Conservation (phyloP, 805 yeast species). For the Myxozyma geophila region DNA sequence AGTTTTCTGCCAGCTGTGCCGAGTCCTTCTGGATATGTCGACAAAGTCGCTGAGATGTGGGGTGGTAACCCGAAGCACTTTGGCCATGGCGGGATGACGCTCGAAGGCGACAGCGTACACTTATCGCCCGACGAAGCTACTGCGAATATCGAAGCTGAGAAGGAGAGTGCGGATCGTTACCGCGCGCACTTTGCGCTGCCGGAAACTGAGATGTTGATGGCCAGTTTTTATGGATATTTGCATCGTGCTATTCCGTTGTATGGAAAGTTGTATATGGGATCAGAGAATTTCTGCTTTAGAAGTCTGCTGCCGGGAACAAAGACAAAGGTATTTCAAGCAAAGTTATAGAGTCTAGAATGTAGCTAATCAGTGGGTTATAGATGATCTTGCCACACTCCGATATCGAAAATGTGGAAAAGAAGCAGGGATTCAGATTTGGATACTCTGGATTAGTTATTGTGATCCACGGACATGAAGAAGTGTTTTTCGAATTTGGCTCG, state of each 20-base stretch:
- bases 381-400: slow-evolving; percentile 83
- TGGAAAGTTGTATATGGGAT: slow-evolving; percentile 80
- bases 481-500: slow-evolving; percentile 76
- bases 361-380: slow-evolving; percentile 4
- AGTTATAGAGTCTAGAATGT: background rate
- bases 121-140: slow-evolving; percentile 45
- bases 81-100: slow-evolving; percentile 37
- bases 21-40: slow-evolving; percentile 36
- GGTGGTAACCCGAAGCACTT: slow-evolving; percentile 67
- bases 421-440: slow-evolving; percentile 67
- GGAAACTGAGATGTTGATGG: slow-evolving; percentile 55
- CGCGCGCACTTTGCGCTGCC: slow-evolving; percentile 67
- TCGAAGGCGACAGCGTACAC: slow-evolving; percentile 51
- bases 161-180: slow-evolving; percentile 61
- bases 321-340: slow-evolving; percentile 50
- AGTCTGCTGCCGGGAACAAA: slow-evolving; percentile 76
- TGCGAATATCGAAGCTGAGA: slow-evolving; percentile 12
- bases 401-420: slow-evolving; percentile 69
- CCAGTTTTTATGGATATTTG: slow-evolving; percentile 72
- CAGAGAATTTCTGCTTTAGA: slow-evolving; percentile 73
- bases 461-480: slow-evolving; percentile 74
- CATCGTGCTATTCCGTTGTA: slow-evolving; percentile 75
- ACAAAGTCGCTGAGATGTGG: slow-evolving; percentile 57
- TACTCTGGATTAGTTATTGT: slow-evolving; percentile 73
- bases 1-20: slow-evolving; percentile 25